phyloP scores from a whole-genome alignment of 257 asterid genomes.

The Solanum tacnaense region DNA sequence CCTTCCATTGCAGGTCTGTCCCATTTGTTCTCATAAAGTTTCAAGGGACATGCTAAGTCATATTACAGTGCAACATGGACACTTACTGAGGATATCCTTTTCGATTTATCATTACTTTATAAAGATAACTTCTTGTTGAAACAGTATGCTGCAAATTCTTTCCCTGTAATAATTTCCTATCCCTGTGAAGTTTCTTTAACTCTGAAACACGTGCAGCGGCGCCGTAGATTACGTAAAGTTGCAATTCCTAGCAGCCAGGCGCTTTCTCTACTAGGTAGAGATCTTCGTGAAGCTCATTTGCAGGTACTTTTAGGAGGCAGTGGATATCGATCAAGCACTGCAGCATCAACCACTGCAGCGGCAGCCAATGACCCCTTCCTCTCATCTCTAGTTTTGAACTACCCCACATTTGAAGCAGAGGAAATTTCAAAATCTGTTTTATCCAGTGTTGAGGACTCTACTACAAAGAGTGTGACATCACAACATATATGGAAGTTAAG shows the following conservation, averaged over 20 bases:
- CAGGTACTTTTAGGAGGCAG: constrained; percentile 74
- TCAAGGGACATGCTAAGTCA: constrained; percentile 59
- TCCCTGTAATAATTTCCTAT: not conserved
- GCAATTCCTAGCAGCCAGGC: constrained; percentile 68
- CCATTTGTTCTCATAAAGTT: constrained; percentile 70
- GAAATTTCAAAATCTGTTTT: constrained; percentile 60
- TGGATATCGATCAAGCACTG: constrained; percentile 40
- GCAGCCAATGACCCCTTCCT: constrained; percentile 45
- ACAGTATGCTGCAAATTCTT: not conserved
- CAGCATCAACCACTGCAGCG: constrained; percentile 29
- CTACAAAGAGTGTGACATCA: constrained; percentile 22
- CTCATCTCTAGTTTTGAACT: constrained; percentile 53
- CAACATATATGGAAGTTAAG: constrained; percentile 63
- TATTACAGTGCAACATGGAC: constrained; percentile 69
- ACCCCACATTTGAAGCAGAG: constrained; percentile 53
- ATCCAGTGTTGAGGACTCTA: constrained; percentile 49
- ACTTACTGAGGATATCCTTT: constrained; percentile 74
- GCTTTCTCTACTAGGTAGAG: constrained; percentile 65
- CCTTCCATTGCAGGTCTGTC: constrained; percentile 52
- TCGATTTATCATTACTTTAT: not conserved
- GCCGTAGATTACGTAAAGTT: constrained; percentile 56
- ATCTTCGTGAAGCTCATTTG: constrained; percentile 78
- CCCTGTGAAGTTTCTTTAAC: constrained; percentile 31
- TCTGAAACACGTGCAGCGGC: constrained; percentile 47
- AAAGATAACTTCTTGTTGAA: not conserved